A percentile compares a stretch with the other conserved stretches of the same genome.
Conservation (phyloP, 2,329 filamentous ascomycete genomes). For the Penicillium sp. region DNA sequence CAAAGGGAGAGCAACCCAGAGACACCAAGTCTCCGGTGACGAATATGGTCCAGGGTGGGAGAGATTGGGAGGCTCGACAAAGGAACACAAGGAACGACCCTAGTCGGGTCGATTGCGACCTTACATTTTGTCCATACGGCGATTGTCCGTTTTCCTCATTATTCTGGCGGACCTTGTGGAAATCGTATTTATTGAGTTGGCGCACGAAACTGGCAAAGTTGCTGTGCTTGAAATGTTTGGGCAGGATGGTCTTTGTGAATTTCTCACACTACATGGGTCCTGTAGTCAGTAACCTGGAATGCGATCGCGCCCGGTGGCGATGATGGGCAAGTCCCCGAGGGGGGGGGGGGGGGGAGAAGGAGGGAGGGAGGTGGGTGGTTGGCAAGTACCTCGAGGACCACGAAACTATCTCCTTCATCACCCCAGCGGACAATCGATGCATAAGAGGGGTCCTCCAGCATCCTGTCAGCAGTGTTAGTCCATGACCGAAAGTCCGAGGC, state of each 20-base stretch:
- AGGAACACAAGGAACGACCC: neutral
- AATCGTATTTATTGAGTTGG: slow-evolving; percentile 95
- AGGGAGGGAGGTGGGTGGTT: slow-evolving; percentile 7
- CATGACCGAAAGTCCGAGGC: neutral
- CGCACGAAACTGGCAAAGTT: slow-evolving; percentile 97
- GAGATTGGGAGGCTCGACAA: neutral
- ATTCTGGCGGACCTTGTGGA: slow-evolving; percentile 92
- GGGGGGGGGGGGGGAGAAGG: slow-evolving; percentile 9
- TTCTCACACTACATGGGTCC: slow-evolving; percentile 70
- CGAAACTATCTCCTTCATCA: slow-evolving; percentile 89
- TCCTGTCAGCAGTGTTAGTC: slow-evolving; percentile 49
- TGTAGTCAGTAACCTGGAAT: slow-evolving; percentile 7
- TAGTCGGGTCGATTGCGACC: slow-evolving; percentile 6
- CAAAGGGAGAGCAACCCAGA: too few species aligned
- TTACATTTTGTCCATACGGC: slow-evolving; percentile 71
- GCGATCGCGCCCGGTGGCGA: slow-evolving; percentile 4
- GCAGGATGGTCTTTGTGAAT: slow-evolving; percentile 93
- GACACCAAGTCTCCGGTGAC: too few species aligned
- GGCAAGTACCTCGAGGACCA: slow-evolving; percentile 77
- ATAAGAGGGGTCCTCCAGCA: slow-evolving; percentile 93
- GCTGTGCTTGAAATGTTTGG: slow-evolving; percentile 98
- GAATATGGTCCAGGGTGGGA: neutral
- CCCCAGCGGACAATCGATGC: slow-evolving; percentile 93
- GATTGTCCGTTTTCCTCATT: slow-evolving; percentile 80
- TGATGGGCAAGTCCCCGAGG: slow-evolving; percentile 9